These are phyloP conservation scores for Candida tammaniensis DNA, from an alignment of 805 yeast genomes.

Conservation along the genomic window DNA sequence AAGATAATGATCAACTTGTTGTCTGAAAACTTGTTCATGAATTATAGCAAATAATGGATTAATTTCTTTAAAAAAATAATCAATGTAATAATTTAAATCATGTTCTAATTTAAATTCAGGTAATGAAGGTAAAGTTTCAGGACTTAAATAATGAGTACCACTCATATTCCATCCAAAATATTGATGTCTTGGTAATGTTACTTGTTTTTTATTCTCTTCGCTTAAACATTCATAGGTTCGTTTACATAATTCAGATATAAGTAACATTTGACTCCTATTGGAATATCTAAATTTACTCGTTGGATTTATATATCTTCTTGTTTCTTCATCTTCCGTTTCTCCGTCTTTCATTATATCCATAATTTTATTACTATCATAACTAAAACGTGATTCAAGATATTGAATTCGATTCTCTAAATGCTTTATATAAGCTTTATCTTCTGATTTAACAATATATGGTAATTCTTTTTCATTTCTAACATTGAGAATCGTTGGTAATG, in stretches of 20 bases:
- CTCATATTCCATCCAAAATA: slow-evolving; percentile 65
- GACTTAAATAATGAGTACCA: slow-evolving; percentile 49
- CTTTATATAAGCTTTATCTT: slow-evolving; percentile 19
- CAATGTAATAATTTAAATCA: slow-evolving; percentile 20
- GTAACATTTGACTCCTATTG: slow-evolving; percentile 43
- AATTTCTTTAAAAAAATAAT: slow-evolving; percentile 45
- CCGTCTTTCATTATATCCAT: slow-evolving; percentile 13
- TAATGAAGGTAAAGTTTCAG: slow-evolving; percentile 30
- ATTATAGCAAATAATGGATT: slow-evolving; percentile 53
- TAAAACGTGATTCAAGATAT: slow-evolving; percentile 33
- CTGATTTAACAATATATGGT: slow-evolving; percentile 9
- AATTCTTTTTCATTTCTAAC: slow-evolving; percentile 10
- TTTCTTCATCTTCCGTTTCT: slow-evolving; percentile 21
- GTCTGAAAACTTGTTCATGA: slow-evolving; percentile 52
- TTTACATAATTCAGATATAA: slow-evolving; percentile 39
- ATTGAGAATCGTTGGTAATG: slow-evolving; percentile 10
- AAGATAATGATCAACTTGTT: slow-evolving; percentile 40
- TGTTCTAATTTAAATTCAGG: slow-evolving; percentile 23
- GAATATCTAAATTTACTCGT: slow-evolving; percentile 46
- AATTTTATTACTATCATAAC: slow-evolving; percentile 13
- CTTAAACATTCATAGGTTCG: slow-evolving; percentile 30
- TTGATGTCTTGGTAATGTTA: slow-evolving; percentile 54
- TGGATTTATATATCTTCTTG: slow-evolving; percentile 21
- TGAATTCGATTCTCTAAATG: slow-evolving; percentile 41
- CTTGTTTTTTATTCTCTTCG: slow-evolving; percentile 28